Evolutionary conservation across 192 early-diverging fungal species (phyloP), one percentile per base, ranked within the genome.

Genomic region (Kickxella alabastrina): DNA sequence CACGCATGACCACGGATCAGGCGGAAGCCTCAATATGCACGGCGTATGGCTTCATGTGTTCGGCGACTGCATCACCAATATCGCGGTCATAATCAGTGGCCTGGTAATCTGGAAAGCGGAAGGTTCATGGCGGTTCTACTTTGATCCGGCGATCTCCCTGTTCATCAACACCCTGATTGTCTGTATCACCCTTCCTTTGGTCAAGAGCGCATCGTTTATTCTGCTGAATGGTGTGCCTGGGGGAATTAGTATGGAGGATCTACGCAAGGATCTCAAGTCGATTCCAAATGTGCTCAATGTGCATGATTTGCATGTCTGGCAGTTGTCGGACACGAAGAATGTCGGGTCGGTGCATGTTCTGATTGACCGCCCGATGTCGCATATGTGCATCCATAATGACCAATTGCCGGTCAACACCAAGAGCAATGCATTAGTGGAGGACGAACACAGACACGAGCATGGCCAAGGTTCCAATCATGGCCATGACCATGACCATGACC

Each of bases 221-320:
- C 64, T 97, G 24, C 66, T 97, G 28, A 91, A 92, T 65, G 86
- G 82, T 28, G 89, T 86, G 8, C 93, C 93, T 1, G 57, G 55
- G 23, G 69, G 71, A 13, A 70, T 97, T 12, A 59, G 78, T 19
- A 57, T 94, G 36, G 82, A 85, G 2, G 52, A 67, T 40, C 70
- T 97, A 15, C 81, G 82, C 28, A 54, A 43, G n/a, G 79, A 81
- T 23, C 67, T 96, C 37, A 53, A 62, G 44, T 71, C 80, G 0
- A 77, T 87, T 17, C 77, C 76, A 8, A 82, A 79, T 39, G 82
- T 96, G 4, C 29, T 86, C 2, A 86, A 82, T 10, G 76, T 94
- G 36, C 93, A 97, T 54, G 93, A 97, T 51, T 54, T 97, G 17
- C 93, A 97, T 59, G 86, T 97, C 22, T 97, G 92, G 91, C 85